These are phyloP conservation scores for Aspergillus sclerotioniger DNA, from an alignment of 495 filamentous ascomycete species.

Conservation along the genomic window DNA sequence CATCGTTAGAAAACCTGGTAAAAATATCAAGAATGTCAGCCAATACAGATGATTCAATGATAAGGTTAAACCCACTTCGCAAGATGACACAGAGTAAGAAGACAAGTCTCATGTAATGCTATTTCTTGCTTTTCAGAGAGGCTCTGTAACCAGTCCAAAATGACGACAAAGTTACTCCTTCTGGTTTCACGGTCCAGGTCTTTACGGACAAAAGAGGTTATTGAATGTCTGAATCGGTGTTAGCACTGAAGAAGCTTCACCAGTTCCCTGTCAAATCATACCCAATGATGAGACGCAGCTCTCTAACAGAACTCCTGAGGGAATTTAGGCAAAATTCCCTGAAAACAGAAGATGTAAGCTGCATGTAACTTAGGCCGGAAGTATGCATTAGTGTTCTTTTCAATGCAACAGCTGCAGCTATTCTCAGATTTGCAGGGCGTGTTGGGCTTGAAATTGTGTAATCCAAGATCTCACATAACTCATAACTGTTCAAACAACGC, in stretches of 20 bases:
- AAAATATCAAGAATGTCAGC: slow-evolving; percentile 1
- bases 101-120: slow-evolving; percentile 74
- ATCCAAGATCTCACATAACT: slow-evolving; percentile 53
- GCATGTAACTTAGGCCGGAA: slow-evolving; percentile 51
- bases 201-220: slow-evolving; percentile 63
- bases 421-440: slow-evolving; percentile 59
- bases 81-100: slow-evolving; percentile 80
- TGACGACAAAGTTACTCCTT: slow-evolving; percentile 62
- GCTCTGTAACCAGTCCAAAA: slow-evolving; percentile 65
- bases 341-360: slow-evolving; percentile 61
- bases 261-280: slow-evolving; percentile 27
- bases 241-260: slow-evolving; percentile 20
- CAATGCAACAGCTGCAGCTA: slow-evolving; percentile 70
- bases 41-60: slow-evolving; percentile 8
- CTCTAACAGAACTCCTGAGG: slow-evolving; percentile 76
- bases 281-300: slow-evolving; percentile 80
- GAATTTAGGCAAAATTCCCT: slow-evolving; percentile 81
- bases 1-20: slow-evolving; percentile 62
- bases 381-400: slow-evolving; percentile 67
- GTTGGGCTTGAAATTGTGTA: slow-evolving; percentile 56
- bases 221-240: slow-evolving; percentile 52
- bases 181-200: slow-evolving; percentile 44
- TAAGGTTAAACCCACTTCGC: slow-evolving; percentile 51
- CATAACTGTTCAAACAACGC: slow-evolving; percentile 35
- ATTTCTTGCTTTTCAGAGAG: slow-evolving; percentile 64